Base-by-base conservation (phyloP, 208 protist genomes). In the Acanthamoeba triangularis region DNA sequence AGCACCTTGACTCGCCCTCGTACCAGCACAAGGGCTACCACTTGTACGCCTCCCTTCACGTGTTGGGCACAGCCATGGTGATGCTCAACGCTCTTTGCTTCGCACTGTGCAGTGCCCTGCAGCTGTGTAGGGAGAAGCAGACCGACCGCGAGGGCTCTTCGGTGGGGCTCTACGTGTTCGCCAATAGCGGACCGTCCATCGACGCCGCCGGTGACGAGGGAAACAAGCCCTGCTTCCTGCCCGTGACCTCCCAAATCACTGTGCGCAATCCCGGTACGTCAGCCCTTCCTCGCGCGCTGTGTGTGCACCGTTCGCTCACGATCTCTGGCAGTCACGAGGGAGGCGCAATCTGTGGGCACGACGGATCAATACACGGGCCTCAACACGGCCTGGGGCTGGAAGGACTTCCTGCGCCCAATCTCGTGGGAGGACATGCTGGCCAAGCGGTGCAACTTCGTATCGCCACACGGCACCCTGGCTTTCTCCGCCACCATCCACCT, bases 351-450 rank as follows among this genome's bases (percentile, higher is more conserved):
- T 0, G 41, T 82, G 20, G 20, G 72, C 72, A 82, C 72, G 16
- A 82, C 37, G 14, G 72, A 82, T 30, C 72, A 49, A 14, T 82
- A 82, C 72, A 30, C n/a, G n/a, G 23, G 20, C 37, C 72, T 44
- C 23, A 82, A 82, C 41, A 82, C 72, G 0, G 72, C 72, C 11
- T 82, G 72, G 72, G 72, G 72, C 33, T 82, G 72, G 72, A 82
- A 82, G 41, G 72, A 82, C 72, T 82, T 82, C 28, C 72, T 82
- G 72, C 33, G 41, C 2, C 72, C 72, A 4, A 30, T 49, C 72
- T 47, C 41, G 35, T 82, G 72, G 72, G 72, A 82, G 37, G 72
- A 82, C 72, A 18, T 82, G 20, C 37, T 47, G 37, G 37, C 33
- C 72, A 82, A 82, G 72, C n/a, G 72, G 20, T 82, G 72, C 41